Conservation (phyloP, 2,329 filamentous ascomycete genomes). For the Fusarium nodosum region DNA sequence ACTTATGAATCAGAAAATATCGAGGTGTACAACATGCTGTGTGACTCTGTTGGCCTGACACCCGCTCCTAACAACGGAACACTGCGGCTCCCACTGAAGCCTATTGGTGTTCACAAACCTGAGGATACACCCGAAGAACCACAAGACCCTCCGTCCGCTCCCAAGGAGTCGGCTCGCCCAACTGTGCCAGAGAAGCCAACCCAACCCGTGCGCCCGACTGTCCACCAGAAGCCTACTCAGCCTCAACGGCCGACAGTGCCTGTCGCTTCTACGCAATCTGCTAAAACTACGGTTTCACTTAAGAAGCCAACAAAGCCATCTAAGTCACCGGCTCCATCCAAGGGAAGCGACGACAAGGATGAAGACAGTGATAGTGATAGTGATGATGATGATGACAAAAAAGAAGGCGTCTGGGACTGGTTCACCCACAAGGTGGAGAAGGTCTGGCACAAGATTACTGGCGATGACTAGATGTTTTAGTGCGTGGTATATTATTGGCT, state of each 20-base stretch:
- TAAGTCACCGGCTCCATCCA: conserved; percentile 33
- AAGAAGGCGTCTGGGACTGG: conserved; percentile 65
- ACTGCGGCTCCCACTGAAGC: conserved; percentile 76
- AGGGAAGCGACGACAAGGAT: conserved; percentile 27
- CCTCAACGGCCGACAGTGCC: conserved; percentile 31
- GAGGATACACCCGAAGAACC: conserved; percentile 64
- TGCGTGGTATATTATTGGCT: neutral
- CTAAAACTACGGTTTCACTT: conserved; percentile 40
- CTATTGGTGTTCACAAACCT: conserved; percentile 72
- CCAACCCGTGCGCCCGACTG: conserved; percentile 32
- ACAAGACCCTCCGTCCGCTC: conserved; percentile 60
- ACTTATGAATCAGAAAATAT: conserved; percentile 85
- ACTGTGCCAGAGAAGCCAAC: conserved; percentile 37
- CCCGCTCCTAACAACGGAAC: conserved; percentile 91
- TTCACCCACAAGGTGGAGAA: conserved; percentile 62
- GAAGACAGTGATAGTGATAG: conserved; percentile 30
- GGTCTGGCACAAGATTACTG: conserved; percentile 62
- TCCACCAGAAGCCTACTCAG: conserved; percentile 35
- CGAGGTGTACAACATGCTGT: conserved; percentile 94
- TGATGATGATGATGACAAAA: conserved; percentile 48
- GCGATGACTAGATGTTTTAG: conserved; percentile 38
- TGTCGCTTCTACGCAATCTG: conserved; percentile 29
- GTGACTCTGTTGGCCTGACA: conserved; percentile 82
- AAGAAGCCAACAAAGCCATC: conserved; percentile 35
- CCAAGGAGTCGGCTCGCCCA: conserved; percentile 43